Evolutionary conservation across 257 asterid species (phyloP).

Genomic region (Vinca minor): DNA sequence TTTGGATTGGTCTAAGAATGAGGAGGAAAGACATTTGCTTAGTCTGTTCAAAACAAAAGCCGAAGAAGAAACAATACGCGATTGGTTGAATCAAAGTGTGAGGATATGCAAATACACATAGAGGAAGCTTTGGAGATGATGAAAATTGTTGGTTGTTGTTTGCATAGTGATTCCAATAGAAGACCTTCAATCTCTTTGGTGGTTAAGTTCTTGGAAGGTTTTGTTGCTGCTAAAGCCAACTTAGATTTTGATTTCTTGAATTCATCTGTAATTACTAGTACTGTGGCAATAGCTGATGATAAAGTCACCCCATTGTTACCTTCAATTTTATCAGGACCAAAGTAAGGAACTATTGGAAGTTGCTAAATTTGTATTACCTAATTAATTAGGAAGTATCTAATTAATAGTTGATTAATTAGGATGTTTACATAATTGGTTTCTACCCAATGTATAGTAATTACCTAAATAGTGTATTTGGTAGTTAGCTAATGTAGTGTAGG

Average conservation of each 20-base stretch:
- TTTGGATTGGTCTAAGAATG: constrained; percentile 14
- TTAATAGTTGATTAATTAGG: no score
- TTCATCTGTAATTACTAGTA: background rate
- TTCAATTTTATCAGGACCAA: constrained; percentile 21
- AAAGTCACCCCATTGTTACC: constrained; percentile 4
- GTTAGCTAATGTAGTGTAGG: no score
- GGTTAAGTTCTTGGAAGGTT: constrained; percentile 20
- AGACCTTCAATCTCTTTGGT: constrained; percentile 24
- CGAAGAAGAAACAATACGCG: constrained; percentile 6
- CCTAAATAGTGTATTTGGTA: no score
- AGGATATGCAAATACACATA: constrained; percentile 7
- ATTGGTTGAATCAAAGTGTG: constrained; percentile 13
- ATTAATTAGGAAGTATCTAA: no score
- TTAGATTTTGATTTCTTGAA: constrained; percentile 5
- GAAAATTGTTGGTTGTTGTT: constrained; percentile 19
- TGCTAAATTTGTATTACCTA: no score
- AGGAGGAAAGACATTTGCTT: constrained; percentile 12
- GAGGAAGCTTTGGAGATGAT: constrained; percentile 19
- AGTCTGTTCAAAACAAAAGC: constrained; percentile 19
- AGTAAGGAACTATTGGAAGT: no score
- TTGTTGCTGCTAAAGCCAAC: constrained; percentile 8
- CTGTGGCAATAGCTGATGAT: background rate
- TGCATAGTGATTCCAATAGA: constrained; percentile 18
- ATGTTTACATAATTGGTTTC: no score
- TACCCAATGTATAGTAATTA: no score